Percentiles rank a stretch among this genome's conserved stretches.
phyloP scores from a whole-genome alignment of 257 asterid genomes.

The Leptodermis oblonga region DNA sequence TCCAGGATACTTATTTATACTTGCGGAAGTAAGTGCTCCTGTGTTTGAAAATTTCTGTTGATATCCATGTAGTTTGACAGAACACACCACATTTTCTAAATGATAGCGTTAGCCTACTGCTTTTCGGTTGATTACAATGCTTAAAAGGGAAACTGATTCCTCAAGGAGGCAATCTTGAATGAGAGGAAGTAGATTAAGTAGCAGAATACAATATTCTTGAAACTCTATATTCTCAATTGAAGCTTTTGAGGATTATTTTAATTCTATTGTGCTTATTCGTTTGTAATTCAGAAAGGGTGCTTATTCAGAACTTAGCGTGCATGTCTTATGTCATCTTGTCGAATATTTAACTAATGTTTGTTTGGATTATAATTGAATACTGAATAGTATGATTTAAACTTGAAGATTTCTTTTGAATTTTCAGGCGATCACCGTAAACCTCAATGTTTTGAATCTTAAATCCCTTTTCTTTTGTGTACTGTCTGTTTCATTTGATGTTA shows the following conservation, averaged over 20 bases:
- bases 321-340: not conserved
- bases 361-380: not conserved
- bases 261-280: not conserved
- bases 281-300: not conserved
- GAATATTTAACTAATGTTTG: not conserved
- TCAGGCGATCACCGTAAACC: not conserved
- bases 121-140: too few species aligned
- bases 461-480: not conserved
- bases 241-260: not conserved
- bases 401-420: not conserved
- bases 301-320: too few species aligned
- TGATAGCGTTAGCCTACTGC: not conserved
- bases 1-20: not conserved
- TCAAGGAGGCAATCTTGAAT: not conserved
- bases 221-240: constrained; percentile 1
- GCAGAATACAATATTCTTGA: not conserved
- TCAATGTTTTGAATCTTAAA: not conserved
- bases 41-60: not conserved
- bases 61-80: not conserved
- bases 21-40: not conserved
- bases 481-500: not conserved
- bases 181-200: not conserved
- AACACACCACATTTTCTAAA: not conserved
- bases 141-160: not conserved
- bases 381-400: not conserved